A percentile compares a stretch with the other conserved stretches of the same genome.
Conservation (phyloP, 2,329 filamentous ascomycete genomes). For the Aspergillus flavus region DNA sequence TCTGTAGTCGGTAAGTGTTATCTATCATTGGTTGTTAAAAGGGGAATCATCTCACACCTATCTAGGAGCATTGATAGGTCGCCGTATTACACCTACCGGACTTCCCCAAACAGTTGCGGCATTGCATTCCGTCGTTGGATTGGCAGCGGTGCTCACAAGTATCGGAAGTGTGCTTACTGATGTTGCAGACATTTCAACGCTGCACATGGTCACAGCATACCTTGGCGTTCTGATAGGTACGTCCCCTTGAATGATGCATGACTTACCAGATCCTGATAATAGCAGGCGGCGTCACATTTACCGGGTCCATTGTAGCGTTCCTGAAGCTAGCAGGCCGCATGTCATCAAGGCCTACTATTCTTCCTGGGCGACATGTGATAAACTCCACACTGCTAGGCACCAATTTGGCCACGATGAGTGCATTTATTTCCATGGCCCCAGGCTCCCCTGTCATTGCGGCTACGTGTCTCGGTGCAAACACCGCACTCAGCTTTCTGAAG, state of each 20-base stretch:
- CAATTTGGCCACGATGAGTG: constrained; percentile 81
- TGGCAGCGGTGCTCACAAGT: constrained; percentile 85
- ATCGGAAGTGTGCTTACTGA: constrained; percentile 82
- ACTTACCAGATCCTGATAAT: constrained; percentile 6
- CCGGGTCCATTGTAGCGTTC: constrained; percentile 86
- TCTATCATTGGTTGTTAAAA: not conserved
- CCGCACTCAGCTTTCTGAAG: constrained; percentile 77
- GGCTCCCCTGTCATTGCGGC: constrained; percentile 78
- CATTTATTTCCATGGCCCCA: constrained; percentile 79
- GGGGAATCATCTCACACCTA: constrained; percentile 4
- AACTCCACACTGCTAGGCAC: constrained; percentile 74
- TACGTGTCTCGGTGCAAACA: constrained; percentile 74
- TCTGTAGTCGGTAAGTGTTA: constrained; percentile 58
- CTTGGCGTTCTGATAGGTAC: constrained; percentile 76
- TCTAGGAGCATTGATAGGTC: constrained; percentile 73
- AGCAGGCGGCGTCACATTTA: constrained; percentile 76
- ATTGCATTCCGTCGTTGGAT: constrained; percentile 84
- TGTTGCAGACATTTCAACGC: constrained; percentile 68
- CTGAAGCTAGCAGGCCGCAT: constrained; percentile 82
- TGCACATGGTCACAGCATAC: constrained; percentile 85
- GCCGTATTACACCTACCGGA: constrained; percentile 83
- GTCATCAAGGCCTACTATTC: constrained; percentile 72
- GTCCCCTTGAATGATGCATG: constrained; percentile 26
- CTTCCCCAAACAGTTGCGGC: constrained; percentile 88
- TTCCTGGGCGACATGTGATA: constrained; percentile 74